phyloP scores from a whole-genome alignment of 2,329 filamentous ascomycete species.

The Nemania diffusa region DNA sequence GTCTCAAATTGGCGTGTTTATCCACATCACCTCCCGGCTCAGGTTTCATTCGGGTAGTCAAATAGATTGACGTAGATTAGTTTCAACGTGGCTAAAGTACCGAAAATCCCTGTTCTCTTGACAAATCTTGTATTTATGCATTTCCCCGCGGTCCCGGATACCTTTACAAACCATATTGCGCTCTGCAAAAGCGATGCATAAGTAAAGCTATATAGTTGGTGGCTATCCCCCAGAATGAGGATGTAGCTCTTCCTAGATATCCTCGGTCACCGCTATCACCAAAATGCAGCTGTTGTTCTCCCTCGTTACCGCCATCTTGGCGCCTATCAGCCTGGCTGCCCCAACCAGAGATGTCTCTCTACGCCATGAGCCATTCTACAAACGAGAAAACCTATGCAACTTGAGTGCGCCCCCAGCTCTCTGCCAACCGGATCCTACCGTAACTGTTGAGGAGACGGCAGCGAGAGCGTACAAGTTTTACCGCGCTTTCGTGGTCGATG shows the following conservation, averaged over 20 bases:
- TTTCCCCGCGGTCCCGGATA: slow-evolving; percentile 40
- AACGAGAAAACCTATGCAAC: slow-evolving; percentile 53
- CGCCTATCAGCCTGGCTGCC: slow-evolving; percentile 44
- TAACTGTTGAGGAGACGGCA: slow-evolving; percentile 53
- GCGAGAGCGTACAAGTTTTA: slow-evolving; percentile 54
- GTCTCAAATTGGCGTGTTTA: slow-evolving; percentile 27
- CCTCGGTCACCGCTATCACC: not conserved
- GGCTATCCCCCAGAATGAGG: not conserved
- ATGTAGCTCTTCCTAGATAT: not conserved
- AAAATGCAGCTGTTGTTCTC: slow-evolving; percentile 48
- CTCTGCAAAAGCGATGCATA: not conserved
- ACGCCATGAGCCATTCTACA: slow-evolving; percentile 38
- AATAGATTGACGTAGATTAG: slow-evolving; percentile 41
- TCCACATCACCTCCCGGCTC: slow-evolving; percentile 36
- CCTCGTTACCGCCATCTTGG: slow-evolving; percentile 44
- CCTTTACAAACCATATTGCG: slow-evolving; percentile 10
- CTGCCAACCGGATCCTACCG: slow-evolving; percentile 50
- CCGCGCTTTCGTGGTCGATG: slow-evolving; percentile 54
- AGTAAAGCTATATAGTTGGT: slow-evolving; percentile 21
- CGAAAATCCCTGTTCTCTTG: slow-evolving; percentile 19
- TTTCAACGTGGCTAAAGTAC: slow-evolving; percentile 43
- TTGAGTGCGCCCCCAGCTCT: slow-evolving; percentile 50
- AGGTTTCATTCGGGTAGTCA: slow-evolving; percentile 43
- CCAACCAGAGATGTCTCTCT: slow-evolving; percentile 36
- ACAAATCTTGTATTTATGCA: slow-evolving; percentile 32